Base-by-base conservation (phyloP, 495 filamentous ascomycete species). In the Apodospora peruviana region DNA sequence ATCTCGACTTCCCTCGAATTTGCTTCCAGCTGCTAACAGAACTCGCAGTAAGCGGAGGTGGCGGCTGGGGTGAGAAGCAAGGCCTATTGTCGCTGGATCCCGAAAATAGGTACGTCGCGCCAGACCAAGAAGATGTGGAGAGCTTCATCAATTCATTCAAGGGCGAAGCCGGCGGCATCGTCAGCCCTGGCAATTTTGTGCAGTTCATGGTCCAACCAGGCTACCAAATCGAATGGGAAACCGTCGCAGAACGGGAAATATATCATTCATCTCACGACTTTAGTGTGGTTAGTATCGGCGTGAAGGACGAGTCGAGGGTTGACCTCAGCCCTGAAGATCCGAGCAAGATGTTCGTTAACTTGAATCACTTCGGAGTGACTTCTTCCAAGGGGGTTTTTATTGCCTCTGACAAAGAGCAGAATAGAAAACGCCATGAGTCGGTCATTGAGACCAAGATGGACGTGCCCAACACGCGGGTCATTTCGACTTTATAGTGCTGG, bases 61-160 rank as follows among this genome's bases (percentile, higher is more conserved):
- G 90, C 43, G 90, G 90, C 39, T 96, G 90, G 90, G 90, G 90
- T 4, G 71, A 80, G 52, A 96, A 94, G 63, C 80, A 83, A 47
- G 90, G 90, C 4, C 73, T 96, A 11, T 69, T 95, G 5, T 90
- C 88, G 7, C 71, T 96, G 0, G 89, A 94, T 59, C 88, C 88
- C 17, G 79, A 88, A 53, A 73, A 70, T 14, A 69, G 57, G 17
- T 74, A 63, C 40, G 55, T 59, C 24, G 45, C 56, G 2, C 42
- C 60, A 3, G 59, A 59, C 21, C 34, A 63, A 5, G 57, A 62
- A 12, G 62, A 62, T 21, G 37, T 70, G 14, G 51, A 62, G 10
- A 60, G 38, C 40, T 67, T 70, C 34, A 59, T 64, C 12, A 22
- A 46, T 14, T 57, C 58, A 5, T 62, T 66, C 47, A 45, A 47